Base-by-base conservation (phyloP, 140 eudicot genomes). In the Bidens hawaiensis region DNA sequence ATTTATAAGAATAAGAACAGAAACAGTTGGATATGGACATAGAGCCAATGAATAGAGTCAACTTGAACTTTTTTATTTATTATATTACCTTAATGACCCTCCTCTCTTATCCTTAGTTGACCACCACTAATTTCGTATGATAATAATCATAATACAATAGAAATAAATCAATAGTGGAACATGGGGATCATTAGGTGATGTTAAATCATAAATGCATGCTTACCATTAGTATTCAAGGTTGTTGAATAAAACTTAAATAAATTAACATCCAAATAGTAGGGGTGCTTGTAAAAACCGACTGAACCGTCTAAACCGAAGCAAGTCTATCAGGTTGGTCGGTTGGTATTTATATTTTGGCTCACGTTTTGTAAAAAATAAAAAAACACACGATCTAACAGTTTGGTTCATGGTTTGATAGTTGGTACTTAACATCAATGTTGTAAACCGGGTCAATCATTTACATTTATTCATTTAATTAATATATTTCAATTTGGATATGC, bases 21-120 rank as follows among this genome's bases (percentile, higher is more conserved):
- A 66, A 49, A 66, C 74, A 74, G 79, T 74, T 74, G 73, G 79
- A 48, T 61, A 59, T 36, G 49, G 63, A 46, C 68, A 59, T 61
- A 50, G 69, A 66, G 58, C 43, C 69, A 59, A 34, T 74, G 74
- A 30, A 74, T 50, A 74, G 24, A 66, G 60, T 60, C 54, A 74
- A 60, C 50, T 12, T 67, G 67, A 69, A 67, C 74, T 24, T 59
- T 55, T 31, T 33, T n/a, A 21, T 48, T 5, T 14, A 15, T 40
- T 57, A 38, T 65, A 73, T 65, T 58, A 73, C 73, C 48, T 65
- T 47, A 58, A 16, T 73, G 38, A 65, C 72, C 78, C 51, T 73
- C 49, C n/a, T n/a, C n/a, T 63, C 41, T 72, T 54, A 43, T 72
- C 71, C 65, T 64, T 64, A 53, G 64, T 62, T 71, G 76, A 71